These are phyloP conservation scores for Cordyceps cicadae DNA, from an alignment of 2,329 filamentous ascomycete genomes.

Conservation along the genomic window DNA sequence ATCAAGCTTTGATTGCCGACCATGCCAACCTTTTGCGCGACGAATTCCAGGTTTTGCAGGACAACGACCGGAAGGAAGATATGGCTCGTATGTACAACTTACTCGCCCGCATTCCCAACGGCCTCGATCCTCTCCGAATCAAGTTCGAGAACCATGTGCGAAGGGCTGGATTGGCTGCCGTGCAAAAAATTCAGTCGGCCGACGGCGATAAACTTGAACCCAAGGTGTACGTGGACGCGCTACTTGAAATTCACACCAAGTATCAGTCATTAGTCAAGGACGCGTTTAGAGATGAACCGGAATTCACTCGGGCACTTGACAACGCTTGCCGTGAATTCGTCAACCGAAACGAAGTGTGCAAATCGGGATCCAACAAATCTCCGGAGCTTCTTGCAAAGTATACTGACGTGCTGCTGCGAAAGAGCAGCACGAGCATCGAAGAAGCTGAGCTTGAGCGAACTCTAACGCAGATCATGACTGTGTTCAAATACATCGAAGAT, in stretches of 20 bases:
- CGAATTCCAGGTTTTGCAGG: constrained; percentile 88
- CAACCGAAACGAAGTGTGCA: constrained; percentile 95
- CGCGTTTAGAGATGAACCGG: constrained; percentile 89
- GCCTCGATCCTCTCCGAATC: constrained; percentile 76
- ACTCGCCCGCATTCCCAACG: constrained; percentile 80
- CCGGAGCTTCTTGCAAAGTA: constrained; percentile 94
- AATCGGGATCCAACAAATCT: constrained; percentile 84
- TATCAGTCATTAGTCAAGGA: constrained; percentile 87
- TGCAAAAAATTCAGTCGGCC: constrained; percentile 79
- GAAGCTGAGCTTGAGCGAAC: constrained; percentile 89
- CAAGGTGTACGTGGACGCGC: constrained; percentile 90
- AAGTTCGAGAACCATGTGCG: constrained; percentile 90
- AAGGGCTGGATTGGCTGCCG: constrained; percentile 77
- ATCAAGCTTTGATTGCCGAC: constrained; percentile 80
- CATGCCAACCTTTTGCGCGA: constrained; percentile 82
- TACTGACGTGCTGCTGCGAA: constrained; percentile 84
- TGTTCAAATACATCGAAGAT: constrained; percentile 99
- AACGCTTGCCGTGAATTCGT: constrained; percentile 98
- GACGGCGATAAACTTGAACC: constrained; percentile 88
- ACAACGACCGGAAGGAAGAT: constrained; percentile 91
- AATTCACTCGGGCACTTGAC: constrained; percentile 91
- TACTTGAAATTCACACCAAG: constrained; percentile 88
- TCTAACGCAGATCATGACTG: constrained; percentile 90
- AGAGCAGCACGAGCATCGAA: constrained; percentile 85
- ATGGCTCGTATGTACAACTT: constrained; percentile 95